Evolutionary conservation across 1,139 yeast genomes (phyloP), one percentile per base, ranked within the genome.

Genomic region (Meyerozyma sp.): DNA sequence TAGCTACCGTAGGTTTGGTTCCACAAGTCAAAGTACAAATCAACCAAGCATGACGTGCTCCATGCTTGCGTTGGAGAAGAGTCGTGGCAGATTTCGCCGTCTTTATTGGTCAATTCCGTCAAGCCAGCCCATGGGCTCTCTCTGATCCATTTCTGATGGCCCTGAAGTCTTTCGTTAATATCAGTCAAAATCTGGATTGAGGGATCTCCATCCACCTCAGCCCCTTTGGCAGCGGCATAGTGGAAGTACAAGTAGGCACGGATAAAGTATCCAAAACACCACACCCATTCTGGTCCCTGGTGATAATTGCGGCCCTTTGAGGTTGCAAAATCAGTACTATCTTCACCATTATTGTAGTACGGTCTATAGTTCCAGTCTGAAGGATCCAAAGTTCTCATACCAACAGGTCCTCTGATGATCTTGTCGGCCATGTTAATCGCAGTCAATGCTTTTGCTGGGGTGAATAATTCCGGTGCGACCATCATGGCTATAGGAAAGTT

Each of bases 221-320:
- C 59, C 46, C 47, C 43, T 8, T 43, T 42, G 34, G 61, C 62
- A 8, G 67, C 66, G 26, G 62, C 53, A 44, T 71, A 65, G 51
- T 81, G 81, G 62, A 85, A 81, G 42, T 66, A 61, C 40, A 75
- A 66, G 58, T 73, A 82, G 0, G 98, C 96, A 49, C 97, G 76
- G 52, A 93, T 66, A 60, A 88, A 91, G 65, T 81, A 90, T 1
- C 98, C 98, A 34, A 76, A 74, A 48, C 83, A 80, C 97, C 98
- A 93, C 20, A 87, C 84, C 98, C 98, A 93, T 61, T 93, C 98
- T 1, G 98, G 98, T 2, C 98, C 98, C 65, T 93, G 98, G 63
- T 93, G 98, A 62, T 93, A 93, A 65, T 93, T 93, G 56, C 98
- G 77, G 16, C 98, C 98, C 65, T 90, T 90, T 5, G 98, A 75